phyloP scores from a whole-genome alignment of 306 rosid species.

The Prosopis cineraria region DNA sequence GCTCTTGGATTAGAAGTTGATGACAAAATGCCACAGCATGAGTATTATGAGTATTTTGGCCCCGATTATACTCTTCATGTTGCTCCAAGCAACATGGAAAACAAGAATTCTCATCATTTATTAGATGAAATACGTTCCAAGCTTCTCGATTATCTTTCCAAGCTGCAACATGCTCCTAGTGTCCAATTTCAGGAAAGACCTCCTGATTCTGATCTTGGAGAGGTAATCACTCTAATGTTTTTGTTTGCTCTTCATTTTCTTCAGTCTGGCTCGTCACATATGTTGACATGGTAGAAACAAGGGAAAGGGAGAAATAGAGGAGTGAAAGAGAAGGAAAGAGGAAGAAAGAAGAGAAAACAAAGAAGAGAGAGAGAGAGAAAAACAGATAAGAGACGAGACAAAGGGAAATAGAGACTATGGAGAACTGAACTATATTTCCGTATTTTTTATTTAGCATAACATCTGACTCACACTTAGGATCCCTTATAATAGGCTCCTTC shows the following conservation, averaged over 20 bases:
- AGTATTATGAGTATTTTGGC: conserved; percentile 89
- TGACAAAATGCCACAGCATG: conserved; percentile 91
- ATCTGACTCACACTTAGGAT: too few species aligned
- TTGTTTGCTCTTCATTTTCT: conserved; percentile 10
- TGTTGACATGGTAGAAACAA: too few species aligned
- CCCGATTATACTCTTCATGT: conserved; percentile 94
- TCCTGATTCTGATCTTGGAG: conserved; percentile 78
- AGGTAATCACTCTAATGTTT: conserved; percentile 45
- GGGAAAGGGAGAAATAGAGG: too few species aligned
- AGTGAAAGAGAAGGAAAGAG: too few species aligned
- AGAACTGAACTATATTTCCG: too few species aligned
- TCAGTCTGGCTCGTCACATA: not conserved
- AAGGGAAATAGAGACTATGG: too few species aligned
- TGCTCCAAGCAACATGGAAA: conserved; percentile 97
- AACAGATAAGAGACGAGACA: too few species aligned
- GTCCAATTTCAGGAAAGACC: conserved; percentile 85
- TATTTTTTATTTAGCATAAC: too few species aligned
- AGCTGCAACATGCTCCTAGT: conserved; percentile 89
- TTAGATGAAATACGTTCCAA: conserved; percentile 71
- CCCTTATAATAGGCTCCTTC: too few species aligned
- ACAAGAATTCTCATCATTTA: conserved; percentile 71
- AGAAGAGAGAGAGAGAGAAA: too few species aligned
- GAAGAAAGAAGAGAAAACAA: too few species aligned
- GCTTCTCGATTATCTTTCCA: conserved; percentile 82
- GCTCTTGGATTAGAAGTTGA: conserved; percentile 92